Evolutionary conservation across 495 filamentous ascomycete genomes (phyloP).

Genomic region (Daldinia grandis): DNA sequence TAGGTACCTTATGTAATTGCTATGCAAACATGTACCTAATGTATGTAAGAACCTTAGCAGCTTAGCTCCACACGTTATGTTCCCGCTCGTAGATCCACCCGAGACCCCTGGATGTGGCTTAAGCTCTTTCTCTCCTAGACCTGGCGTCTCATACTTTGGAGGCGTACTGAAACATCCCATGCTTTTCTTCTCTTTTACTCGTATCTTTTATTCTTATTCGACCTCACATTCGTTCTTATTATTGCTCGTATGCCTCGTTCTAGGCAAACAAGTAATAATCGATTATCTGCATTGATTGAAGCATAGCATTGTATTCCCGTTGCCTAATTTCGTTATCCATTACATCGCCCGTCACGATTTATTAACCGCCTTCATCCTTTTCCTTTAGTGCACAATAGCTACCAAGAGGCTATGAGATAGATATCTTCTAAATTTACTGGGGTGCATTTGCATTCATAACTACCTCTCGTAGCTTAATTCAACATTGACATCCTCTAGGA

Average conservation of each 20-base stretch:
- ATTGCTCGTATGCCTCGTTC: not conserved
- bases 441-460: conserved; percentile 12
- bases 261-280: conserved; percentile 8
- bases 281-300: conserved; percentile 19
- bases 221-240: conserved; percentile 15
- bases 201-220: not conserved
- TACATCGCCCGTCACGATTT: conserved; percentile 1
- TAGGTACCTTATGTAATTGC: no score
- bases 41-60: not conserved
- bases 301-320: conserved; percentile 1
- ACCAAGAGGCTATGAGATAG: conserved; percentile 11
- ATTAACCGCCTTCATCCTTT: not conserved
- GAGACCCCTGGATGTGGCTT: conserved; percentile 33
- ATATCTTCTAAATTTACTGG: not conserved
- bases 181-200: conserved; percentile 8
- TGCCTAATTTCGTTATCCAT: conserved; percentile 10
- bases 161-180: conserved; percentile 27
- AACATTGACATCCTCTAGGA: not conserved
- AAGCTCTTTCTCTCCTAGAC: conserved; percentile 21
- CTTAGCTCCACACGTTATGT: no score
- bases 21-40: no score
- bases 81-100: not conserved
- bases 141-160: conserved; percentile 32
- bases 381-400: conserved; percentile 6
- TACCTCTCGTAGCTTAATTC: conserved; percentile 14